Evolutionary conservation across 192 early-diverging fungal genomes (phyloP), one percentile per base, ranked within the genome.

Genomic region (Coemansia sp.): DNA sequence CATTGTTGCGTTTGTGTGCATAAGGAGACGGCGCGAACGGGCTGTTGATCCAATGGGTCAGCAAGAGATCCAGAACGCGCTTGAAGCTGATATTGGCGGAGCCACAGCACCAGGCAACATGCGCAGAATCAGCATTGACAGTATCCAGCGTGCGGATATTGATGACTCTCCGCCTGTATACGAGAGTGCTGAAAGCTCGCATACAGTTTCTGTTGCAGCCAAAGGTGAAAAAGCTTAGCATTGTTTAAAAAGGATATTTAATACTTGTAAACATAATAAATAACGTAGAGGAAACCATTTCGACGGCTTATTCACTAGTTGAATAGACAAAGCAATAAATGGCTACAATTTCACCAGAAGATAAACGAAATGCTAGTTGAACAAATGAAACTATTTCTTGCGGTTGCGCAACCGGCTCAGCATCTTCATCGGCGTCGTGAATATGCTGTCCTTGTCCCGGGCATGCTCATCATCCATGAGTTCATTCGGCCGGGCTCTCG

Each of bases 351-450:
- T 49, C 16, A 49, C 22, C 31, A 6, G 17, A 17, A 9, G 1
- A 51, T 31, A 23, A 25, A 25, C 17, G 21, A 27, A 22, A 11
- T 35, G 6, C 31, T 35, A 35, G 31, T 35, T 35, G 31, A 38
- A 9, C 37, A 14, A 54, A 43, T 39, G 8, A 35, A 35, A 35
- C 31, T 71, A 74, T 61, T 80, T 74, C 62, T 80, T 80, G 57
- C 72, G 68, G 48, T 74, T 63, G 47, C 77, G 77, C 54, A 80
- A 21, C 0, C 77, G 68, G 12, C 56, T 74, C 10, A 80, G 72
- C 77, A 80, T 80, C 68, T 80, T 80, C 56, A 80, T 74, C 1
- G 77, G 77, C 1, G 77, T 74, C 6, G 69, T 37, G 45, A 80
- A 74, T 2, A 80, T 74, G 39, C 73, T 80, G 4, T 74, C 67